phyloP scores from a whole-genome alignment of 306 rosid genomes.

The Potentilla sterilis region DNA sequence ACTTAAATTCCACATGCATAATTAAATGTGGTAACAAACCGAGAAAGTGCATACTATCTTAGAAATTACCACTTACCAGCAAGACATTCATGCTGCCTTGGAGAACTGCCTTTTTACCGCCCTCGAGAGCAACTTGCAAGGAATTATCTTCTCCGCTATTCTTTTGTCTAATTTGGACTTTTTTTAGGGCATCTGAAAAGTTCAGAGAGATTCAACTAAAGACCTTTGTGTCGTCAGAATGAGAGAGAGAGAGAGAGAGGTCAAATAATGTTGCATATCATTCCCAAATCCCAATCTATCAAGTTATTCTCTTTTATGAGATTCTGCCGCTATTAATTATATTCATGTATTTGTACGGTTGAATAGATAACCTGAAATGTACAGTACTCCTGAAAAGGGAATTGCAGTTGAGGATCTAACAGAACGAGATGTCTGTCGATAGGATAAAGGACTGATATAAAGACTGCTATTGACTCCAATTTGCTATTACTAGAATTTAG shows the following conservation, averaged over 20 bases:
- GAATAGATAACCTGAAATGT: background rate
- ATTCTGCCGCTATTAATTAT: background rate
- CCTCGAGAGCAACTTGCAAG: constrained; percentile 63
- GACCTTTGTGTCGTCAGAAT: background rate
- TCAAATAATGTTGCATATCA: background rate
- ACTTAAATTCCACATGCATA: background rate
- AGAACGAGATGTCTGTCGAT: background rate
- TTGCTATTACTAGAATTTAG: background rate
- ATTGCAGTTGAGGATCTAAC: constrained; percentile 1
- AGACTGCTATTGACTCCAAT: background rate
- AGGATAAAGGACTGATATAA: background rate
- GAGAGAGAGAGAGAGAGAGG: background rate
- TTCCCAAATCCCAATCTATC: background rate
- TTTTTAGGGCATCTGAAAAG: constrained; percentile 65
- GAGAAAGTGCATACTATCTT: constrained; percentile 17
- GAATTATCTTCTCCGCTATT: constrained; percentile 54
- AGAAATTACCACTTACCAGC: constrained; percentile 66
- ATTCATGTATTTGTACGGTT: background rate
- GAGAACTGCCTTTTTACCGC: constrained; percentile 69
- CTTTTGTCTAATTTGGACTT: constrained; percentile 51
- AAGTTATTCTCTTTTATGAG: background rate
- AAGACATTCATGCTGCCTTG: constrained; percentile 78
- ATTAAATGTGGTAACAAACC: constrained; percentile 2
- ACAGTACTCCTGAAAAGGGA: background rate
- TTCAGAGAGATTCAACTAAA: constrained; percentile 23